Conservation (phyloP, 177 flowering plant species). For the Vitis hybrid region DNA sequence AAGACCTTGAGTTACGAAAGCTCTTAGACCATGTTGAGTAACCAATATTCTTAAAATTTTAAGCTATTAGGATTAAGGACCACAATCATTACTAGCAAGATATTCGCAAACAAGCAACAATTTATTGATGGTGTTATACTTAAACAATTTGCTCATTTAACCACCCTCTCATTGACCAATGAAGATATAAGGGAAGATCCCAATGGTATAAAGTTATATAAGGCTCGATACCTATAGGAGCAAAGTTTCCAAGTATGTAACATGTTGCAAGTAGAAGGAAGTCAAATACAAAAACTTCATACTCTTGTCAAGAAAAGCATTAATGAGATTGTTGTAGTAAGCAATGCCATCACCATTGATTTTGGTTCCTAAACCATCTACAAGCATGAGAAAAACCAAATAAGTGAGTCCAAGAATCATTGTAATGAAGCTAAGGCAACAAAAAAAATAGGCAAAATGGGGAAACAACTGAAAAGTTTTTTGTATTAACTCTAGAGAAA, state of each 20-base stretch:
- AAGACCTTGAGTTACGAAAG: no score
- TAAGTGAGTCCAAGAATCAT: not conserved
- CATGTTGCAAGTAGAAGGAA: conserved; percentile 3
- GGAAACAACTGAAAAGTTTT: no score
- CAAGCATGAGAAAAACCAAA: conserved; percentile 11
- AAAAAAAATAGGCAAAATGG: not conserved
- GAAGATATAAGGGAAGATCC: conserved; percentile 87
- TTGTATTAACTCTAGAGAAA: no score
- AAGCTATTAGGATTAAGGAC: no score
- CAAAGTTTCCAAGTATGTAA: conserved; percentile 5
- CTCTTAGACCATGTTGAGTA: no score
- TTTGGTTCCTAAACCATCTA: conserved; percentile 88
- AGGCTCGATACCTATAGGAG: conserved; percentile 70
- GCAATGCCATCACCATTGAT: conserved; percentile 71
- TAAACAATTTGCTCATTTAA: conserved; percentile 67
- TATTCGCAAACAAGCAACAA: not conserved
- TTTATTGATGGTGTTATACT: conserved; percentile 19
- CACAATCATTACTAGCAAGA: not conserved
- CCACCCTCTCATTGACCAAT: conserved; percentile 83
- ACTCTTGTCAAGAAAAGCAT: conserved; percentile 81
- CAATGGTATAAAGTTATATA: conserved; percentile 80
- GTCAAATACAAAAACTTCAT: not conserved
- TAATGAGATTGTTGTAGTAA: conserved; percentile 80
- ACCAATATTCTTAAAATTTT: no score
- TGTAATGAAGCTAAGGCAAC: not conserved